Base-by-base conservation (phyloP, 768 basidiomycete genomes). In the Paxillus ammoniavirescens region DNA sequence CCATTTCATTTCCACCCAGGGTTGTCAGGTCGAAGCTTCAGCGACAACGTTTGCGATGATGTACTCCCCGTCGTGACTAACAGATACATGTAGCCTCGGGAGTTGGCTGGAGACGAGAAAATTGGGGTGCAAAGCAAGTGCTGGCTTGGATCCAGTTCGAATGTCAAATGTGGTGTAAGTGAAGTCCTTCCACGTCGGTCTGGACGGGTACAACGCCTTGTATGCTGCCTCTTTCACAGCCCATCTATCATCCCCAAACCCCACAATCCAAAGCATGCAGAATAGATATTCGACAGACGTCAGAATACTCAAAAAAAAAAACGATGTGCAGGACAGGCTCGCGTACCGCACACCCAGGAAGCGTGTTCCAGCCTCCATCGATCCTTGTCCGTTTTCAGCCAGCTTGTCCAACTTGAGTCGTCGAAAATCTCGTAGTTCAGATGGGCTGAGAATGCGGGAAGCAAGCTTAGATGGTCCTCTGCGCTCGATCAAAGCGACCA, bases 11-110 rank as follows among this genome's bases (percentile, higher is more conserved):
- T 13, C 35, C 35, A 35, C 8, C 35, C 35, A 12, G 5, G 28
- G 31, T 31, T 18, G 42, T 58, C 47, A 59, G 30, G 50, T 47
- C 49, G 21, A 45, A 42, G 46, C 46, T 67, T 91, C 86, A 31
- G 82, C 78, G 23, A 87, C 54, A 26, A 93, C 89, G 15, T 81
- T 80, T 13, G 88, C 78, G 51, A 85, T 75, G 13, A 90, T 76
- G 64, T 91, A 88, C 40, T 89, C 87, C 10, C 86, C 88, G 60
- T 93, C 92, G 58, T 93, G 92, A 61, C 88, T 91, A 41, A 89
- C 81, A 42, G 88, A 91, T 23, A 83, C 78, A 61, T 91, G 86
- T 15, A 89, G 67, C 23, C 15, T 56, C n/a, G 52, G 59, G 6
- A 12, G 47, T 17, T 28, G 52, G 23, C n/a, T 23, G 8, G 28